Base-by-base conservation (phyloP, 345 rosid species). In the Brassica rapa region DNA sequence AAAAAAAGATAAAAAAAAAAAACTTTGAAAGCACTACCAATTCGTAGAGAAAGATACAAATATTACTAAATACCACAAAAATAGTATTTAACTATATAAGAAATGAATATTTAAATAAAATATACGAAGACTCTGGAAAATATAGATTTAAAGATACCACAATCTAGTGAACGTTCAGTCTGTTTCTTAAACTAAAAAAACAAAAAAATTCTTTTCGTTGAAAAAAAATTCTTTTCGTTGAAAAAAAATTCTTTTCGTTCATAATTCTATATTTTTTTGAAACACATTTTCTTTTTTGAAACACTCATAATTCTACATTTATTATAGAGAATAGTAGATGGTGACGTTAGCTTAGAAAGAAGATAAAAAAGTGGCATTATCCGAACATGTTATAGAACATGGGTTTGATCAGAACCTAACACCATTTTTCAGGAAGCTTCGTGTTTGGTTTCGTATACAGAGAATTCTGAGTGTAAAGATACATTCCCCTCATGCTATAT, bases 351-450 rank as follows among this genome's bases (percentile, higher is more conserved):
- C 51, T 69, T 14, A 53, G 25, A 74, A 68, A 69, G 61, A 56
- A 49, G 39, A 82, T 77, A 77, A 77, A 77, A 77, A 5, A 63
- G 66, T 59, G 79, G 84, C 78, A 71, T 39, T 72, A 80, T 79
- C 67, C 73, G 75, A 68, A 73, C 84, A 83, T 82, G 83, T 72
- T 83, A 46, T 41, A 74, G 82, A 78, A 81, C 79, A 83, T 82
- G 88, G 88, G 82, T 66, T 65, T 71, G 83, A 76, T 81, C 73
- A 75, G 79, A 56, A 79, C 74, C 71, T 66, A 79, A 71, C 73
- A 27, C 72, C 77, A 74, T 30, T 55, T 56, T 70, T 15, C 27
- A 74, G 25, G 83, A 74, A 80, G 68, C 53, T 80, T 79, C 84
- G 74, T 66, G 66, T 74, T 78, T 73, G 72, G 77, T 81, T 80